phyloP scores from a whole-genome alignment of 352 stramenopile genomes.

The Globisporangium spinosum region DNA sequence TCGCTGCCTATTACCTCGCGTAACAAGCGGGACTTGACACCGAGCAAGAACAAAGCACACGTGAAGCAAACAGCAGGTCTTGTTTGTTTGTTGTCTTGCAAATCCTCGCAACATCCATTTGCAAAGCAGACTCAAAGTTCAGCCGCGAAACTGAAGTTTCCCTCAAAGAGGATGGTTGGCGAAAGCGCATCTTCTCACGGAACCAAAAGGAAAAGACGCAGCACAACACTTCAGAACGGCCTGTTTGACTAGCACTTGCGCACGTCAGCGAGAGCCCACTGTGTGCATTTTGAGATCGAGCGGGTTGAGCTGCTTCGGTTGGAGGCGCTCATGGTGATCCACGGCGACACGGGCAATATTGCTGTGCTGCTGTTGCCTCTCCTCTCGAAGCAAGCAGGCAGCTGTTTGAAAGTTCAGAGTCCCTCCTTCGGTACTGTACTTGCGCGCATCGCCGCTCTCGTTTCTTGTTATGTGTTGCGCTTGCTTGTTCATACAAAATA shows the following conservation, averaged over 20 bases:
- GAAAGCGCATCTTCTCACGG: not conserved
- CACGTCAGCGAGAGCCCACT: not conserved
- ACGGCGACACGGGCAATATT: not conserved
- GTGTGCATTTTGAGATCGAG: not conserved
- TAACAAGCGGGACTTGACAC: not conserved
- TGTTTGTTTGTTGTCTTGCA: not conserved
- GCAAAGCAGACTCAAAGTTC: not conserved
- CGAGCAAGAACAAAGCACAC: not conserved
- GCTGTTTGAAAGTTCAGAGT: slow-evolving; percentile 2
- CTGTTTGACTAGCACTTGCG: not conserved
- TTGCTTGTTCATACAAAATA: not conserved
- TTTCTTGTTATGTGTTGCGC: not conserved
- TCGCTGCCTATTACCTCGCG: too few relatives aligned
- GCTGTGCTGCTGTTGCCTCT: not conserved
- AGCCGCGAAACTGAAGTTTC: slow-evolving; percentile 14
- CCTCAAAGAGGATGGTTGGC: not conserved
- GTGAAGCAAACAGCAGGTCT: not conserved
- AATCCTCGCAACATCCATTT: not conserved
- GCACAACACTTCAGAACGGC: not conserved
- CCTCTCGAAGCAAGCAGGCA: not conserved
- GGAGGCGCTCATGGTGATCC: not conserved
- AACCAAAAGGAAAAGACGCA: not conserved
- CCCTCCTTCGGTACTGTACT: not conserved
- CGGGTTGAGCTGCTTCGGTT: not conserved
- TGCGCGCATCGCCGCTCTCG: not conserved